phyloP scores from a whole-genome alignment of 1,139 yeast genomes.

The Hansenula anomala region DNA sequence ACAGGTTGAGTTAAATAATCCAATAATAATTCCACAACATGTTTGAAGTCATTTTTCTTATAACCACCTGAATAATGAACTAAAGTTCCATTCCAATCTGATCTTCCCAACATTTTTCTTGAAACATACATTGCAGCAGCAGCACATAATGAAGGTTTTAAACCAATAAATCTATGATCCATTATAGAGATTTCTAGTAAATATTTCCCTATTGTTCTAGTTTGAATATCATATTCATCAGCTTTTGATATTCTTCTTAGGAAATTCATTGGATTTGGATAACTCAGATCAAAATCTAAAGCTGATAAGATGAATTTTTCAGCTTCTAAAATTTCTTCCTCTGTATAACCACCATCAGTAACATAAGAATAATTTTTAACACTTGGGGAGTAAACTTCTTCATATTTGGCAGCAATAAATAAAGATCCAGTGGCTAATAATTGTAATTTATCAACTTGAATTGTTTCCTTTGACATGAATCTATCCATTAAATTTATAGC shows the following conservation, averaged over 20 bases:
- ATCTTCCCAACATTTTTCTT: constrained; percentile 60
- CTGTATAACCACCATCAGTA: constrained; percentile 78
- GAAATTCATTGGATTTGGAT: constrained; percentile 94
- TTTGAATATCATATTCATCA: constrained; percentile 85
- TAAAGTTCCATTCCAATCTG: constrained; percentile 72
- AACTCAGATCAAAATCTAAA: constrained; percentile 74
- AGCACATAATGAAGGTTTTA: constrained; percentile 76
- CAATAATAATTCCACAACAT: constrained; percentile 67
- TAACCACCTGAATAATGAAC: constrained; percentile 89
- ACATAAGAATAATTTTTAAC: constrained; percentile 86
- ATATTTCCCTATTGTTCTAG: constrained; percentile 87
- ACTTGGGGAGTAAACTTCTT: constrained; percentile 90
- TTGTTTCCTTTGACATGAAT: constrained; percentile 72
- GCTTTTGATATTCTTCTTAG: constrained; percentile 90
- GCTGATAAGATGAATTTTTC: constrained; percentile 78
- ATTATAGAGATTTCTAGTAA: constrained; percentile 76
- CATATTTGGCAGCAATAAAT: constrained; percentile 92
- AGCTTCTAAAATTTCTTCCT: constrained; percentile 80
- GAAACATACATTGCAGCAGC: constrained; percentile 91
- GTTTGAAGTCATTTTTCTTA: constrained; percentile 63
- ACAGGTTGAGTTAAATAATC: constrained; percentile 79
- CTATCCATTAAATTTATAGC: constrained; percentile 90
- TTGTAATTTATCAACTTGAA: constrained; percentile 79
- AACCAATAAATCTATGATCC: constrained; percentile 73
- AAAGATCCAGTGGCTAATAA: constrained; percentile 84